Evolutionary conservation across 73 alveolate species (phyloP).

Genomic region (Tetrahymena thermophila): DNA sequence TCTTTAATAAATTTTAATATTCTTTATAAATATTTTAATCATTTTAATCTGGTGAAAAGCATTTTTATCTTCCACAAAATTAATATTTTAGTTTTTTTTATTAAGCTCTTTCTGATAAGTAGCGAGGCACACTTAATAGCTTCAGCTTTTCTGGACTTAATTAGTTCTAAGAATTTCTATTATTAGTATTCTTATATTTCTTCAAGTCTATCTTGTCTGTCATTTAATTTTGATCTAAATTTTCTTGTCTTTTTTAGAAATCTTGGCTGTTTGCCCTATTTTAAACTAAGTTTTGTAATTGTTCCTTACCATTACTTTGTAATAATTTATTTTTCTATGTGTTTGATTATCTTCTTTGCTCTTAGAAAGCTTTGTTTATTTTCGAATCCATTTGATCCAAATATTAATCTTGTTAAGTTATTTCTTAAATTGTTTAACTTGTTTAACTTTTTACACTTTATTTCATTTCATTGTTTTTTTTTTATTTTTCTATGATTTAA

Average conservation of each 20-base stretch:
- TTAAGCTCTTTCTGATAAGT: neutral
- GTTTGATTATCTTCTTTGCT: neutral
- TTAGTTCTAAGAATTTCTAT: neutral
- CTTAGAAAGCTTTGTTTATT: too few species aligned
- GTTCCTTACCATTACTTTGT: too few species aligned
- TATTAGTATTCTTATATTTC: neutral
- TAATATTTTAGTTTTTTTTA: neutral
- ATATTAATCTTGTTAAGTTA: neutral
- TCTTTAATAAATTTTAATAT: neutral
- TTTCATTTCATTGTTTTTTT: too few species aligned
- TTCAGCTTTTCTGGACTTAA: neutral
- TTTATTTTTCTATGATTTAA: neutral
- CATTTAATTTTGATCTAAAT: neutral
- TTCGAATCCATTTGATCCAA: neutral
- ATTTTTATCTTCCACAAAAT: neutral
- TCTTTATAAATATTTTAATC: neutral
- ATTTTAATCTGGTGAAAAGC: neutral
- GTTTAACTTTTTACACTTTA: neutral
- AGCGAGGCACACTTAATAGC: neutral
- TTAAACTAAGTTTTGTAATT: neutral
- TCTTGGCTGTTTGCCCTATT: neutral
- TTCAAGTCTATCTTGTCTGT: neutral
- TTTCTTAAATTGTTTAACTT: neutral
- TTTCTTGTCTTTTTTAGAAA: neutral
- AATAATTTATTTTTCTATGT: too few species aligned